These are phyloP conservation scores for Emericellopsis cladophorae DNA, from an alignment of 2,329 filamentous ascomycete genomes.

Conservation along the genomic window DNA sequence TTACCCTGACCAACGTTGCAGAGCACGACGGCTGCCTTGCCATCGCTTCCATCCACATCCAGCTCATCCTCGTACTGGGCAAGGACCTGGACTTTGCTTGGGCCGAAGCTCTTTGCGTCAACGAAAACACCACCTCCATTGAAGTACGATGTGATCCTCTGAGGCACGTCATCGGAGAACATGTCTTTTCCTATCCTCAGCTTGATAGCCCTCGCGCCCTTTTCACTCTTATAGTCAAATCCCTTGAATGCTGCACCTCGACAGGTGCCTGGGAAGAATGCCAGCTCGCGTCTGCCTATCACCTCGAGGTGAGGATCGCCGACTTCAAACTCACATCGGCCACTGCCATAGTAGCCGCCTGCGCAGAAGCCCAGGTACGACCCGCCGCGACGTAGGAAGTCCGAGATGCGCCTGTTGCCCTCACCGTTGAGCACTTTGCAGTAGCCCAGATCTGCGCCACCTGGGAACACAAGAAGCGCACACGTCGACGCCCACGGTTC, in stretches of 20 bases:
- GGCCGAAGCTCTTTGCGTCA: slow-evolving; percentile 50
- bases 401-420: slow-evolving; percentile 72
- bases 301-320: slow-evolving; percentile 70
- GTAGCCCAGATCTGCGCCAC: slow-evolving; percentile 88
- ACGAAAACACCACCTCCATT: slow-evolving; percentile 94
- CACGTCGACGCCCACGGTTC: slow-evolving; percentile 87
- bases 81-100: slow-evolving; percentile 63
- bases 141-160: slow-evolving; percentile 67
- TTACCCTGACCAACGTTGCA: slow-evolving; percentile 72
- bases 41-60: slow-evolving; percentile 62
- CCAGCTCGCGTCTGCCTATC: slow-evolving; percentile 70
- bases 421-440: slow-evolving; percentile 77
- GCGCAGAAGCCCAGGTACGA: slow-evolving; percentile 86
- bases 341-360: slow-evolving; percentile 80
- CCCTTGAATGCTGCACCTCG: slow-evolving; percentile 79
- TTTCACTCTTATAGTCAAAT: slow-evolving; percentile 84
- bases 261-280: slow-evolving; percentile 78
- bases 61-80: slow-evolving; percentile 67
- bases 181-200: slow-evolving; percentile 50
- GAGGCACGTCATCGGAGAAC: slow-evolving; percentile 44
- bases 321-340: slow-evolving; percentile 82
- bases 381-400: slow-evolving; percentile 78
- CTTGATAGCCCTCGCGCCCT: slow-evolving; percentile 61
- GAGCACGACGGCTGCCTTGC: slow-evolving; percentile 69
- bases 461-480: slow-evolving; percentile 81